Evolutionary conservation across 768 basidiomycete species (phyloP), one percentile per base, ranked within the genome.

Genomic region (Naematelia aurantialba): DNA sequence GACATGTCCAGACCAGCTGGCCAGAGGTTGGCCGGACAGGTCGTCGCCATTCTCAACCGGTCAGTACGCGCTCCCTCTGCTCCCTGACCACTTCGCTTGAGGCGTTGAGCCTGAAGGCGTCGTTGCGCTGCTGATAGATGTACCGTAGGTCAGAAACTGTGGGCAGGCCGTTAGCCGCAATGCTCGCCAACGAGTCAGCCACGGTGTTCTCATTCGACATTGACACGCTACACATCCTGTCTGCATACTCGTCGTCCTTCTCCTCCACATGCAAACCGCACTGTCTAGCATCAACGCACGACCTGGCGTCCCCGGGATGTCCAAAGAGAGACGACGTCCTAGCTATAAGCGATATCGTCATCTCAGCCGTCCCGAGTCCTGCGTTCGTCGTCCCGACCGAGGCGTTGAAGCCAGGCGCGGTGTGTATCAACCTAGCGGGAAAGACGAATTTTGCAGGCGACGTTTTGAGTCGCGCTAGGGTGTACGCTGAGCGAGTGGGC

Each of bases 121-220:
- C 10, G 46, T 5, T n/a, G 14, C 4, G 45, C 57, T 60, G 27
- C 56, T 45, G 34, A 39, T 39, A 39, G 8, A 17, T 8, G 34
- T 39, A 17, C 13, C 3, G 19, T 45, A 66, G 65, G 58, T 67
- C 66, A 11, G 66, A 67, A 25, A 64, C 58, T 4, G 66, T 67
- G n/a, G 66, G 66, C n/a, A 44, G 57, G 27, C 66, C 66, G 1
- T 56, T 67, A 4, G 55, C 66, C 1, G 47, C 44, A 17, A 63
- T 67, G 62, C 51, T 67, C 21, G 66, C 56, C 45, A 67, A 67
- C 55, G 62, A 61, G 44, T 55, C 55, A 14, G 66, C 66, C 10
- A 10, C 55, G 10, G 62, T 67, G 19, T 64, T 52, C 51, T 63
- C 62, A n/a, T 52, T 67, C 56, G 66, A 67, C 54, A 59, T 59